phyloP scores from a whole-genome alignment of 2,329 filamentous ascomycete species.

The Mycosphaerella arachidis region DNA sequence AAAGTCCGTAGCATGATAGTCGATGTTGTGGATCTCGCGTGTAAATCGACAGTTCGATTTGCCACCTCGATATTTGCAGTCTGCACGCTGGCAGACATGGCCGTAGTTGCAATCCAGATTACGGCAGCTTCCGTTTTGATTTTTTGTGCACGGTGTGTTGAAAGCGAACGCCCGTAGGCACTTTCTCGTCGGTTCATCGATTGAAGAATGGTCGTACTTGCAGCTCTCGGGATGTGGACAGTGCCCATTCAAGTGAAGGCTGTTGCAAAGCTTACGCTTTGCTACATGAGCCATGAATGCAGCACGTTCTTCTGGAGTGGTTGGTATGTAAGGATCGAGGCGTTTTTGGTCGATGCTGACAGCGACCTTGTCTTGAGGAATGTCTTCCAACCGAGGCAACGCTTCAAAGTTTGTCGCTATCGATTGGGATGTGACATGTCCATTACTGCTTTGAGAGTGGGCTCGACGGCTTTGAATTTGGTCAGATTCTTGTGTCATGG shows the following conservation, averaged over 20 bases:
- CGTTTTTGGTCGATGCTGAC: slow-evolving; percentile 47
- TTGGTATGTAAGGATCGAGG: slow-evolving; percentile 42
- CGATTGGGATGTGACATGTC: not conserved
- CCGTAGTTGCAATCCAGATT: slow-evolving; percentile 43
- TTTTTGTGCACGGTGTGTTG: slow-evolving; percentile 39
- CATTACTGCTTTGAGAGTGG: not conserved
- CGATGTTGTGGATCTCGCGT: slow-evolving; percentile 9
- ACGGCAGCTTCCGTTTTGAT: slow-evolving; percentile 39
- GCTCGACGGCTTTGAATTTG: not conserved
- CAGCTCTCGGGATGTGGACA: slow-evolving; percentile 36
- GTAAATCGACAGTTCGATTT: slow-evolving; percentile 26
- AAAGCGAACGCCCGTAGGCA: slow-evolving; percentile 45
- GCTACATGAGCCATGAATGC: slow-evolving; percentile 38
- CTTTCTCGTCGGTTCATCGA: slow-evolving; percentile 38
- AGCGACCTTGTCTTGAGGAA: slow-evolving; percentile 36
- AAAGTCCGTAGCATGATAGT: slow-evolving; percentile 15
- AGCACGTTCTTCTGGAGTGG: slow-evolving; percentile 36
- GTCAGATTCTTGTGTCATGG: not conserved
- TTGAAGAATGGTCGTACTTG: slow-evolving; percentile 44
- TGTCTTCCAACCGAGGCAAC: slow-evolving; percentile 22
- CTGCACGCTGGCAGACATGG: slow-evolving; percentile 41
- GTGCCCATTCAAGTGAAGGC: slow-evolving; percentile 38
- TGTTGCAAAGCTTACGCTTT: slow-evolving; percentile 47
- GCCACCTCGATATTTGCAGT: slow-evolving; percentile 27
- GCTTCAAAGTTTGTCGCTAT: not conserved